Evolutionary conservation across 2,329 filamentous ascomycete species (phyloP).

Genomic region (Elsinoe australis): DNA sequence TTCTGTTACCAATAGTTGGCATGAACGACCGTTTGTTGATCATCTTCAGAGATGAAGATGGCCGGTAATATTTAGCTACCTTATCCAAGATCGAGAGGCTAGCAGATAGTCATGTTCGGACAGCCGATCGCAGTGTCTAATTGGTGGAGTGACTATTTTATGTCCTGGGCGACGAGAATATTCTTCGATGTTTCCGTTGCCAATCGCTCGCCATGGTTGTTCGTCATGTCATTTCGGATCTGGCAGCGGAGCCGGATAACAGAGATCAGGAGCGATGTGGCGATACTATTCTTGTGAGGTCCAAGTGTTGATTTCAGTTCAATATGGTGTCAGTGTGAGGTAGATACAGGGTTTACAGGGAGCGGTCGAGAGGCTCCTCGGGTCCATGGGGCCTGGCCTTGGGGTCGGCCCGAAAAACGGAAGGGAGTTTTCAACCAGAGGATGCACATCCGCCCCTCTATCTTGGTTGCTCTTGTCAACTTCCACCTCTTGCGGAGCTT

Average conservation of each 20-base stretch:
- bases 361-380: conserved; percentile 1
- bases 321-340: conserved; percentile 10
- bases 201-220: conserved; percentile 5
- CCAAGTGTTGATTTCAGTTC: not conserved
- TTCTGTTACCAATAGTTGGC: conserved; percentile 13
- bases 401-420: conserved; percentile 6
- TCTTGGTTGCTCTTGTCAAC: not conserved
- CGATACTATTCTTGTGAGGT: too few species aligned
- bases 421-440: not conserved
- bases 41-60: conserved; percentile 13
- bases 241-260: too few species aligned
- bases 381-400: not conserved
- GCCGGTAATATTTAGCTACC: not conserved
- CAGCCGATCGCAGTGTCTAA: not conserved
- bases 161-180: conserved; percentile 12
- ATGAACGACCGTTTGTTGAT: conserved; percentile 13
- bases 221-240: conserved; percentile 1
- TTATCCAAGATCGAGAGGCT: not conserved
- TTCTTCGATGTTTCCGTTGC: conserved; percentile 15
- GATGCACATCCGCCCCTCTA: not conserved
- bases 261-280: too few species aligned
- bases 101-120: not conserved
- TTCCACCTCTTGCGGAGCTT: conserved; percentile 1
- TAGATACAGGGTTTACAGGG: not conserved
- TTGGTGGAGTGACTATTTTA: not conserved